phyloP scores from a whole-genome alignment of 2,329 filamentous ascomycete genomes.

The Colletotrichum coccodes region DNA sequence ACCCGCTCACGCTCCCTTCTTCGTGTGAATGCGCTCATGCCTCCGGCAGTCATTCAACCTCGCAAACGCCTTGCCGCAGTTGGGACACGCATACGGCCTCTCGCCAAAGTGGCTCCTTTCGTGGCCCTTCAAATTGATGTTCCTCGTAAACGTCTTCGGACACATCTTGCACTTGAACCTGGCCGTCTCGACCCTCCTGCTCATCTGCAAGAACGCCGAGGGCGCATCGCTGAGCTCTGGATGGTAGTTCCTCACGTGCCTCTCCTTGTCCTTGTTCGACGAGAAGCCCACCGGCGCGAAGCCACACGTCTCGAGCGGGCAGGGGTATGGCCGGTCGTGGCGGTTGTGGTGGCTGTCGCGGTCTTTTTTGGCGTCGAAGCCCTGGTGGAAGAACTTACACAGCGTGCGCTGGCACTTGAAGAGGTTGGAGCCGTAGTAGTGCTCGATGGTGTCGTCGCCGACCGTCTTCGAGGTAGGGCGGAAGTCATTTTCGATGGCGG shows the following conservation, averaged over 20 bases:
- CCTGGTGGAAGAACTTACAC: conserved; percentile 54
- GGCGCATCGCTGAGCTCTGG: conserved; percentile 36
- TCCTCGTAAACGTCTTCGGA: conserved; percentile 48
- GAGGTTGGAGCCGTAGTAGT: conserved; percentile 48
- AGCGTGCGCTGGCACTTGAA: conserved; percentile 54
- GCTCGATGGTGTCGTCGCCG: conserved; percentile 20
- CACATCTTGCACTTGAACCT: conserved; percentile 46
- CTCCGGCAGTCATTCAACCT: conserved; percentile 44
- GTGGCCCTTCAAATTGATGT: conserved; percentile 46
- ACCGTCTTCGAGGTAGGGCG: background rate
- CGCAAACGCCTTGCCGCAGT: conserved; percentile 45
- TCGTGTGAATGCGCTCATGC: conserved; percentile 43
- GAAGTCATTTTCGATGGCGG: conserved; percentile 40
- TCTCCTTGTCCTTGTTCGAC: conserved; percentile 49
- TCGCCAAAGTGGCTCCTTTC: conserved; percentile 48
- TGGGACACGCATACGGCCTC: conserved; percentile 41
- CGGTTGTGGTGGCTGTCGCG: conserved; percentile 48
- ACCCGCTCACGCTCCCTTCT: background rate
- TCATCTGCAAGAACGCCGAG: conserved; percentile 34
- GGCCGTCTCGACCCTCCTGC: conserved; percentile 32
- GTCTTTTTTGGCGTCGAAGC: conserved; percentile 44
- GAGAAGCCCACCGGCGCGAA: conserved; percentile 49
- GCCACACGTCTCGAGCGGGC: conserved; percentile 45
- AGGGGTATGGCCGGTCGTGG: conserved; percentile 53
- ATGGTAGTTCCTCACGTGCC: conserved; percentile 42